These are phyloP conservation scores for Colletotrichum musae DNA, from an alignment of 2,329 filamentous ascomycete genomes.

Conservation along the genomic window DNA sequence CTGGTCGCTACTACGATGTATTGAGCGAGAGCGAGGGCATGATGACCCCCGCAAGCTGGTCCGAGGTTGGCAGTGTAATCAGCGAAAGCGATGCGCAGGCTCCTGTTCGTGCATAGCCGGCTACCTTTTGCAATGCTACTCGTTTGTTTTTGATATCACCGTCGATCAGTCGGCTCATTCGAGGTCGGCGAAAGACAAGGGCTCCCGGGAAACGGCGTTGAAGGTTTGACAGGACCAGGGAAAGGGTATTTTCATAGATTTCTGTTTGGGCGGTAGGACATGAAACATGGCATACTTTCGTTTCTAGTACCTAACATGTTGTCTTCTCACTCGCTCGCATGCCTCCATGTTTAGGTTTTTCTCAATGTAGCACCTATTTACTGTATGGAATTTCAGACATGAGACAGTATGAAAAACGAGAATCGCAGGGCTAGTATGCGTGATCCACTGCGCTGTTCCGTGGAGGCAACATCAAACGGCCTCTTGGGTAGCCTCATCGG, in stretches of 20 bases:
- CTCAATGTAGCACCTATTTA: too few species aligned
- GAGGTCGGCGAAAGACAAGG: constrained; percentile 7
- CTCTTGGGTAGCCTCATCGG: constrained; percentile 22
- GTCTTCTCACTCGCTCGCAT: background rate
- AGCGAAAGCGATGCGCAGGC: constrained; percentile 65
- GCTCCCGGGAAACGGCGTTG: constrained; percentile 23
- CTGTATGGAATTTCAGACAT: too few species aligned
- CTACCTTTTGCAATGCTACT: constrained; percentile 3
- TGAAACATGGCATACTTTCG: constrained; percentile 9
- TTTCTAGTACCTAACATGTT: background rate
- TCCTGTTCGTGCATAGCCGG: constrained; percentile 50
- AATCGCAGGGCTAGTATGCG: too few species aligned
- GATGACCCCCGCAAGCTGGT: constrained; percentile 74
- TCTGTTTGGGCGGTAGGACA: constrained; percentile 11
- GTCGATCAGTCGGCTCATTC: constrained; percentile 5
- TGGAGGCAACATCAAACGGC: background rate
- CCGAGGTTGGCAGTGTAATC: constrained; percentile 74
- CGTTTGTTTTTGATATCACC: constrained; percentile 4
- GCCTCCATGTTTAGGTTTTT: too few species aligned
- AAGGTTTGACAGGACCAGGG: constrained; percentile 36
- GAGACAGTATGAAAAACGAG: background rate
- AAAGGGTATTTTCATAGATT: constrained; percentile 29
- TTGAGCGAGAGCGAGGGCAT: constrained; percentile 73
- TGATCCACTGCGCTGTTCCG: too few species aligned
- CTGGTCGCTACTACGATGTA: constrained; percentile 64